phyloP scores from a whole-genome alignment of 108 stramenopile species.

The Stephanodiscus minutulus region DNA sequence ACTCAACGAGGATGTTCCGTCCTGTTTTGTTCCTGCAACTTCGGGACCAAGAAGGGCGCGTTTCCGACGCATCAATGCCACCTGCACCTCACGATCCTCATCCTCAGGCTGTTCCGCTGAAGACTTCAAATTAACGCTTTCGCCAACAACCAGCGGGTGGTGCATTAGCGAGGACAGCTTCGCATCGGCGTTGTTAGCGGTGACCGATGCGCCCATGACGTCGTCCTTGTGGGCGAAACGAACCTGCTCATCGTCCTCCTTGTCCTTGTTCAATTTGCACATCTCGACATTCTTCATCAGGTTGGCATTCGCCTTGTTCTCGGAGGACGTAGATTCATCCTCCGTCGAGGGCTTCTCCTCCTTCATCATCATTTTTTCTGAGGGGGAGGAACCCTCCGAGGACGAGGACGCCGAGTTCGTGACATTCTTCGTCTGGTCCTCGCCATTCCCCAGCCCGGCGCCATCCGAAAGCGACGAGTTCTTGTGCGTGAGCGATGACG shows the following conservation, averaged over 20 bases:
- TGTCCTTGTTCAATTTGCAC: conserved; percentile 57
- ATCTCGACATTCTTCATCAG: conserved; percentile 59
- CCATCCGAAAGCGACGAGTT: conserved; percentile 22
- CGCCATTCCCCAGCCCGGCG: conserved; percentile 3
- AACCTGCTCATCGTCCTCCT: conserved; percentile 33
- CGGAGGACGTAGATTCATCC: conserved; percentile 61
- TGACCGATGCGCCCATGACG: conserved; percentile 83
- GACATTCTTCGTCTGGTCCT: background rate
- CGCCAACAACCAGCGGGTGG: conserved; percentile 15
- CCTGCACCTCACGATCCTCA: background rate
- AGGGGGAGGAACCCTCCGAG: conserved; percentile 17
- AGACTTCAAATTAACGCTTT: background rate
- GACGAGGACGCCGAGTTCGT: conserved; percentile 11
- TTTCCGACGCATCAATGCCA: conserved; percentile 19
- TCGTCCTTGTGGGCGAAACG: conserved; percentile 69
- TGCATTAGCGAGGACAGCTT: conserved; percentile 75
- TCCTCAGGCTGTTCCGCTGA: background rate
- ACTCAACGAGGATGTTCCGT: conserved; percentile 56
- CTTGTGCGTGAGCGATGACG: conserved; percentile 26
- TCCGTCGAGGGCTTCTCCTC: conserved; percentile 24
- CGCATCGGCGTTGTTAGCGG: conserved; percentile 85
- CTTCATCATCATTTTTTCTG: conserved; percentile 24
- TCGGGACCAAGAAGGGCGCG: conserved; percentile 6
- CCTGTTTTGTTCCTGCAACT: conserved; percentile 6
- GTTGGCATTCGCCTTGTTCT: conserved; percentile 54